phyloP scores from a whole-genome alignment of 2,329 filamentous ascomycete species.

The Diaporthe sp. region DNA sequence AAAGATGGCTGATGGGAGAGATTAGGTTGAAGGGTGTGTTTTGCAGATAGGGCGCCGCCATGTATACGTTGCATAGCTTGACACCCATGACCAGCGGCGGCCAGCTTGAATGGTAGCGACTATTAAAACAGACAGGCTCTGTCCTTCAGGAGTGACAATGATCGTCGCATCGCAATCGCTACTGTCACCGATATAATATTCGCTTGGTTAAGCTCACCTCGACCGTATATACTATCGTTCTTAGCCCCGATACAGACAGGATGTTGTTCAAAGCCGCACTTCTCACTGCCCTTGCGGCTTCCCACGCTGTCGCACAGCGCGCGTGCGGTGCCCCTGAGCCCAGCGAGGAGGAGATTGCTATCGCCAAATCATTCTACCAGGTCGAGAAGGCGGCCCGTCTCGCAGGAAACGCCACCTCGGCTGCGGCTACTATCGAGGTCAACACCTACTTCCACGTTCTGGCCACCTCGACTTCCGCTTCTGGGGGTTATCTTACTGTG shows the following conservation, averaged over 20 bases:
- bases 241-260: background rate
- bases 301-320: conserved; percentile 22
- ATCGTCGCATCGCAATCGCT: background rate
- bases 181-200: background rate
- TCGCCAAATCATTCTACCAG: conserved; percentile 44
- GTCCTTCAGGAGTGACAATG: background rate
- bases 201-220: background rate
- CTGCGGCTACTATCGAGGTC: conserved; percentile 47
- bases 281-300: conserved; percentile 21
- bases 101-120: background rate
- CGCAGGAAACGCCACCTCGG: conserved; percentile 43
- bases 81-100: background rate
- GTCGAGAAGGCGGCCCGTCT: conserved; percentile 45
- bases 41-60: background rate
- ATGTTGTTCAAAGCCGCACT: conserved; percentile 36
- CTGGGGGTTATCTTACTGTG: conserved; percentile 56
- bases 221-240: too few species aligned
- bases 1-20: background rate
- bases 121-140: background rate
- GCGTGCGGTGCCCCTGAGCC: conserved; percentile 48
- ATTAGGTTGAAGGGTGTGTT: background rate
- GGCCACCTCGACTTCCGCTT: conserved; percentile 46
- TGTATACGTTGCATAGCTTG: background rate
- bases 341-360: conserved; percentile 45
- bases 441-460: conserved; percentile 54